phyloP scores from a whole-genome alignment of 2,329 filamentous ascomycete species.

The Zopfia rhizophila region DNA sequence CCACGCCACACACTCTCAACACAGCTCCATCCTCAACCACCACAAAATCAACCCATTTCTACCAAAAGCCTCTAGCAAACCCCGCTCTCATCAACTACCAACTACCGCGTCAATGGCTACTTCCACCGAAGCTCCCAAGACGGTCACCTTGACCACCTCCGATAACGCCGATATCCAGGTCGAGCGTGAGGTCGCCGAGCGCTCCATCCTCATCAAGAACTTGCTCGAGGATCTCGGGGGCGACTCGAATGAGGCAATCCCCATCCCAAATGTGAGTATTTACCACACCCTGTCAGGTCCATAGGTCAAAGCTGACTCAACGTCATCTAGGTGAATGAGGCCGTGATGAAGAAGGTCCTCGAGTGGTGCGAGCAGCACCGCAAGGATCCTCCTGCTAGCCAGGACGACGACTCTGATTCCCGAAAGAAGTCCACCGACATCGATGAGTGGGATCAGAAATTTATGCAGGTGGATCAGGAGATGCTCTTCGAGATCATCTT shows the following conservation, averaged over 20 bases:
- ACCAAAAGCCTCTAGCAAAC: no score
- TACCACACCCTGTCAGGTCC: slow-evolving; percentile 1
- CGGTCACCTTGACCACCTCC: slow-evolving; percentile 57
- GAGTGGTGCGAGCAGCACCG: slow-evolving; percentile 98
- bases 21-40: slow-evolving; percentile 12
- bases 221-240: slow-evolving; percentile 92
- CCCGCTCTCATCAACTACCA: slow-evolving; percentile 30
- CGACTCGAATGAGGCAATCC: slow-evolving; percentile 74
- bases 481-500: slow-evolving; percentile 99
- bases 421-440: slow-evolving; percentile 99
- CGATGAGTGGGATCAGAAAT: slow-evolving; percentile 99
- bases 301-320: slow-evolving; percentile 36
- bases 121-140: slow-evolving; percentile 27
- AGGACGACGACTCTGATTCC: slow-evolving; percentile 90
- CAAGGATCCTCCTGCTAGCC: slow-evolving; percentile 81
- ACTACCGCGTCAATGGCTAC: slow-evolving; percentile 35
- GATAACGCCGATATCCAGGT: slow-evolving; percentile 58
- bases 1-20: slow-evolving; percentile 1
- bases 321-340: slow-evolving; percentile 76
- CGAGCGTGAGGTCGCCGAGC: slow-evolving; percentile 84
- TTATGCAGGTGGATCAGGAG: slow-evolving; percentile 99
- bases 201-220: slow-evolving; percentile 97
- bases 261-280: slow-evolving; percentile 76
- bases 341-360: slow-evolving; percentile 93
- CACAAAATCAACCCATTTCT: slow-evolving; percentile 9